Evolutionary conservation across 1,284 basidiomycete species (phyloP).

Genomic region (Malassezia pachydermatis): DNA sequence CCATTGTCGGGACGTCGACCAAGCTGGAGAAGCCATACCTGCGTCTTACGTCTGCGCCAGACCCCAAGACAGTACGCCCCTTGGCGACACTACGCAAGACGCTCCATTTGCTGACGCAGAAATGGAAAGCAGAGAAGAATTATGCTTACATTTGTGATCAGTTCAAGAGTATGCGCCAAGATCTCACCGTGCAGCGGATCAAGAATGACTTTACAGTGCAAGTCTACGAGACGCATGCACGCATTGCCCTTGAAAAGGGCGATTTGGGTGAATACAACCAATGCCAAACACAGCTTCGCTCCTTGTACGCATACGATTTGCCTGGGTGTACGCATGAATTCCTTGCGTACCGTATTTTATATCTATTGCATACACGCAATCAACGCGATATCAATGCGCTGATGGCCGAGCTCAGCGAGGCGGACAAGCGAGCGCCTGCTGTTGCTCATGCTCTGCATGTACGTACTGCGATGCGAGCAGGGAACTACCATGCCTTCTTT

Average conservation of each 20-base stretch:
- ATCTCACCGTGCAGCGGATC: slow-evolving; percentile 97
- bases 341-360: slow-evolving; percentile 90
- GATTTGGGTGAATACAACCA: slow-evolving; percentile 99
- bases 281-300: slow-evolving; percentile 82
- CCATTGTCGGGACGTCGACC: slow-evolving; percentile 80
- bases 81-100: slow-evolving; percentile 74
- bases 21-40: slow-evolving; percentile 93
- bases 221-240: slow-evolving; percentile 96
- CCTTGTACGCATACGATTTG: slow-evolving; percentile 83
- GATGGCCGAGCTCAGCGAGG: slow-evolving; percentile 84
- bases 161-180: slow-evolving; percentile 93
- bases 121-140: slow-evolving; percentile 72
- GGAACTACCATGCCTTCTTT: slow-evolving; percentile 89
- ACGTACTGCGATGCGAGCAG: slow-evolving; percentile 74
- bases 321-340: slow-evolving; percentile 87
- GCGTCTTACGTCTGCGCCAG: slow-evolving; percentile 86
- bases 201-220: slow-evolving; percentile 96
- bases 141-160: slow-evolving; percentile 95
- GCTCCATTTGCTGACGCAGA: slow-evolving; percentile 71
- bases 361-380: slow-evolving; percentile 87
- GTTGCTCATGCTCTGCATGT: slow-evolving; percentile 82
- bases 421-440: slow-evolving; percentile 67
- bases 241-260: slow-evolving; percentile 88
- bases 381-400: slow-evolving; percentile 91
- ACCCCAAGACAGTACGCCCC: slow-evolving; percentile 85